Base-by-base conservation (phyloP, 148 eudicot genomes). In the Suaeda aralocaspica region DNA sequence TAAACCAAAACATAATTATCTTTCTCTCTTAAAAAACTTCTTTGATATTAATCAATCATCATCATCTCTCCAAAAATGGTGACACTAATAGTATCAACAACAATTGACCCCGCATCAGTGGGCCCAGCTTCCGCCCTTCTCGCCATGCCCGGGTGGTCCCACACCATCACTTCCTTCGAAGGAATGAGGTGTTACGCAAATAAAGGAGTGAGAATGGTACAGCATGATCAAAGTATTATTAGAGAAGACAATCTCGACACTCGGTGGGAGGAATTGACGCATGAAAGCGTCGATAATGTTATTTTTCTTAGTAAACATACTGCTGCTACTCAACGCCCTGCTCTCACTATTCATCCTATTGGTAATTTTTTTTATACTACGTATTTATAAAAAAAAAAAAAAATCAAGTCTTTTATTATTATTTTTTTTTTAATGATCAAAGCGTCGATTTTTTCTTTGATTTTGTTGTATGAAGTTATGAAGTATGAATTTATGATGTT, bases 331-430 rank as follows among this genome's bases (percentile, higher is more conserved):
- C 84, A 77, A 41, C 96, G 89, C 18, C 91, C 96, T 21, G 96
- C 96, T 28, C 86, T 89, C 52, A 89, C 96, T 18, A 71, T 89
- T 14, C 89, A 89, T 71, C 96, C 96, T 2, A 89, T 87, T 66
- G 96, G 92, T 87, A 86, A 6, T 3, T 1, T 48, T 31, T 13
- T 2, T 13, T 5, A 0, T 24, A 28, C 29, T 45, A n/a, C n/a
- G n/a, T n/a, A n/a, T n/a, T n/a, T n/a, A n/a, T n/a, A n/a, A n/a
- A n/a, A n/a, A n/a, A n/a, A n/a, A n/a, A n/a, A n/a, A n/a, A n/a
- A n/a, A n/a, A 36, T 36, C 41, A 36, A 36, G 4, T 36, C 41
- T 36, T 8, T 2, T 25, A 2, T 11, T 22, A 29, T 15, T 11
- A 21, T 57, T 6, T 2, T 12, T 59, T 59, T 6, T 16, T 31